Evolutionary conservation across 306 rosid genomes (phyloP), one percentile per base, ranked within the genome.

Genomic region (barrel medic (Medicago truncatula)): DNA sequence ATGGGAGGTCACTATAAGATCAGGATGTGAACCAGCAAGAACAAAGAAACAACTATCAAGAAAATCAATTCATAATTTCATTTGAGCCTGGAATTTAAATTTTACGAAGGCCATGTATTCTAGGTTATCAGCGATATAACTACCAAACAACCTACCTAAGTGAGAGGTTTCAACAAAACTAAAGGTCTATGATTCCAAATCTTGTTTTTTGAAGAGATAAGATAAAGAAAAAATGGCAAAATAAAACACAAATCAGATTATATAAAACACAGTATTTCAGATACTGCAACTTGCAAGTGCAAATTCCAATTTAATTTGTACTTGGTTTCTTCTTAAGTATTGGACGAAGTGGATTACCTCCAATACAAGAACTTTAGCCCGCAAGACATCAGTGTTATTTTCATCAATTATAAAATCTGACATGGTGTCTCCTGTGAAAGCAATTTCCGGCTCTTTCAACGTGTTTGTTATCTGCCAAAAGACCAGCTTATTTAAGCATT

Each of bases 401-500:
- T 49, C 74, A 31, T 69, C 74, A 47, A 28, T 28, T 69, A 69
- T 49, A 23, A 69, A 69, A 49, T 69, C 74, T 47, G 60, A 53
- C 13, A 15, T 95, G 77, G 98, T 92, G 82, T 92, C 98, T 60
- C 98, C 97, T 0, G 97, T 92, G 90, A 95, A 95, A 78, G 98
- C 98, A 69, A 95, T 70, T 85, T 87, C 89, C 40, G 97, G 98
- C 64, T 90, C 92, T 69, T 84, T 78, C 79, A 85, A 47, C 57
- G 96, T 92, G 83, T 92, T 16, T 60, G 97, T 89, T 75, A 95
- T 87, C 98, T 92, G 89, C 84, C 84, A 77, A 81, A 23, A 83
- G 67, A 44, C 73, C 71, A 79, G 71, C 38, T 82, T 74, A 18
- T 71, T 59, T 47, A 40, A 43, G 65, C 46, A 60, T 56, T 56